phyloP scores from a whole-genome alignment of 176 grass and related monocot species.

The Metroxylon sagu region DNA sequence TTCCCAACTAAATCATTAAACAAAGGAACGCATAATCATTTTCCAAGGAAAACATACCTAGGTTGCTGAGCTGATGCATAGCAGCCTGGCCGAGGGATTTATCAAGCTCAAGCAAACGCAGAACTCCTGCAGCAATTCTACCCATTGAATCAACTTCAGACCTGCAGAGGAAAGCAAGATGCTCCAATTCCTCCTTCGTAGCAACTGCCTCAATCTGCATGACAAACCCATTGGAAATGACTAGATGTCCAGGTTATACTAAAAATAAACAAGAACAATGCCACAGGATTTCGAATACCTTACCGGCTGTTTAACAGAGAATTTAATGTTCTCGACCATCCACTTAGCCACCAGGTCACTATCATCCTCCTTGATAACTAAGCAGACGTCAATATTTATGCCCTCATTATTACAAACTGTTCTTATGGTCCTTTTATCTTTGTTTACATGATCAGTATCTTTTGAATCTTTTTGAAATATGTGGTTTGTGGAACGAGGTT shows the following conservation, averaged over 20 bases:
- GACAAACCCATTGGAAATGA: conserved; percentile 8
- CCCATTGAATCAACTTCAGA: conserved; percentile 95
- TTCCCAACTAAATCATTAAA: no score
- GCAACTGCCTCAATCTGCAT: conserved; percentile 83
- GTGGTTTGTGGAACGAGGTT: conserved; percentile 47
- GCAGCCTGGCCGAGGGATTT: conserved; percentile 85
- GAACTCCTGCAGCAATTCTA: conserved; percentile 82
- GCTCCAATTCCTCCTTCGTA: conserved; percentile 84
- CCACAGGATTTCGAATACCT: conserved; percentile 12
- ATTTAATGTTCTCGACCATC: conserved; percentile 86
- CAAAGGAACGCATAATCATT: no score
- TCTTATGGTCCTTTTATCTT: conserved; percentile 16
- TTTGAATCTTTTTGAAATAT: conserved; percentile 25
- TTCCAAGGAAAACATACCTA: conserved; percentile 44
- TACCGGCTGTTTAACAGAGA: conserved; percentile 95
- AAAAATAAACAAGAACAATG: conserved; percentile 15
- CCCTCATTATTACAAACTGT: conserved; percentile 42
- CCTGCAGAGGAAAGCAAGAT: conserved; percentile 68
- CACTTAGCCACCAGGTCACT: conserved; percentile 55
- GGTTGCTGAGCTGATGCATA: conserved; percentile 75
- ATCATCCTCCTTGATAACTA: conserved; percentile 50
- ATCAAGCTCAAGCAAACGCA: conserved; percentile 85
- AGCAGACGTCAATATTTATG: conserved; percentile 69
- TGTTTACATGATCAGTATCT: conserved; percentile 23
- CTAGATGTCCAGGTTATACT: not conserved